phyloP scores from a whole-genome alignment of 306 rosid species.

The Vigna nakashimae region DNA sequence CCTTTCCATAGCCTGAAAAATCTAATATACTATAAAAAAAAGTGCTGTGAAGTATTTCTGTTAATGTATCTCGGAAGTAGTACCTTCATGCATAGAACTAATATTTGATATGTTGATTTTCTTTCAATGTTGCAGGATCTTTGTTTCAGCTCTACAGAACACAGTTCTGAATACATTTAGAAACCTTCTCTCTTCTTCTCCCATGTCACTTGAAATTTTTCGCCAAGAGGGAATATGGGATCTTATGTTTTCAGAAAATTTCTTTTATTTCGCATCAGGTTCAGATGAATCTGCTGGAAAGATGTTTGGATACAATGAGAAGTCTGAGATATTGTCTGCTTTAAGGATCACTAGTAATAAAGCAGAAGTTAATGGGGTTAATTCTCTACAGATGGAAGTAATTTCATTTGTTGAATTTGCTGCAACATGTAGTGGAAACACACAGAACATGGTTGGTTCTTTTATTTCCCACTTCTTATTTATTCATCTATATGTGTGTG shows the following conservation, averaged over 20 bases:
- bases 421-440: conserved; percentile 71
- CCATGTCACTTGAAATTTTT: conserved; percentile 68
- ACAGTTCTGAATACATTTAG: conserved; percentile 70
- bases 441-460: conserved; percentile 76
- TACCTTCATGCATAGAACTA: conserved; percentile 32
- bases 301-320: conserved; percentile 48
- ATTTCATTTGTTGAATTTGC: conserved; percentile 87
- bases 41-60: not conserved
- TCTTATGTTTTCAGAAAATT: conserved; percentile 86
- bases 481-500: too few relatives aligned
- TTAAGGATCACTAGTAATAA: conserved; percentile 49
- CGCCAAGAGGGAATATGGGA: conserved; percentile 92
- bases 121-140: conserved; percentile 65
- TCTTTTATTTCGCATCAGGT: conserved; percentile 77
- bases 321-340: conserved; percentile 57
- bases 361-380: conserved; percentile 60
- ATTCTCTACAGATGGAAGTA: conserved; percentile 72
- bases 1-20: conserved; percentile 3
- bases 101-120: conserved; percentile 32
- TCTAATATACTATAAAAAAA: conserved; percentile 20
- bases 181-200: conserved; percentile 73
- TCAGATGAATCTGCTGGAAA: conserved; percentile 59
- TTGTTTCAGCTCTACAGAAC: conserved; percentile 74
- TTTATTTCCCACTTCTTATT: conserved; percentile 5
- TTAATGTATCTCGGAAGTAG: conserved; percentile 29